Evolutionary conservation across 768 basidiomycete genomes (phyloP), one percentile per base, ranked within the genome.

Genomic region (Phlebiopsis flavidoalba): DNA sequence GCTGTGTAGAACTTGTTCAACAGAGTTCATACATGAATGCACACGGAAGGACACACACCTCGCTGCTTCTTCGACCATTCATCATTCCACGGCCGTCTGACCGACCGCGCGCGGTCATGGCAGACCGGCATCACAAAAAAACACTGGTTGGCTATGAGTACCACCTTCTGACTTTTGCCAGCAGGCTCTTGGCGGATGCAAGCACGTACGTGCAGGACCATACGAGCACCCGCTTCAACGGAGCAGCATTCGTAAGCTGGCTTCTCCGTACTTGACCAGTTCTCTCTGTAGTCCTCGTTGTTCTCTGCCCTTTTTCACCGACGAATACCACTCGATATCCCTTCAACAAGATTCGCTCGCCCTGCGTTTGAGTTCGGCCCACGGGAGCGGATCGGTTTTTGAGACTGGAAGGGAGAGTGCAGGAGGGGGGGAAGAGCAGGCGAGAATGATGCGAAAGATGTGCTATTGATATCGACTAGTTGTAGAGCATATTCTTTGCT

Each of bases 301-400:
- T 40, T 83, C 78, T n/a, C 80, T 75, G 0, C 76, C n/a, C 76
- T 52, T 78, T 81, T 64, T 88, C 86, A 1, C 80, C 80, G 5
- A 86, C 73, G 57, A 85, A 83, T 7, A 91, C 67, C 66, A 91
- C 89, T 8, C 85, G 77, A 61, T 76, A 80, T 0, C 71, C 70
- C 5, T 71, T 69, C 35, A 91, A 76, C 66, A 92, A n/a, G 74
- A 51, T 78, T 76, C 8, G 83, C 65, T 8, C 90, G 78, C 58
- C 78, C 83, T 66, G 88, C 85, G 57, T 85, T 86, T 0, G 85
- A n/a, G 85, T 60, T 86, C 82, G n/a, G n/a, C n/a, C 90, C 89
- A 91, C 2, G 82, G 73, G 26, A 76, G n/a, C n/a, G n/a, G 80
- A 67, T 80, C n/a, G 75, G 0, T 72, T 74, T 68, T 85, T 85